Base-by-base conservation (phyloP, 805 yeast species). In the Candida andamanensis region DNA sequence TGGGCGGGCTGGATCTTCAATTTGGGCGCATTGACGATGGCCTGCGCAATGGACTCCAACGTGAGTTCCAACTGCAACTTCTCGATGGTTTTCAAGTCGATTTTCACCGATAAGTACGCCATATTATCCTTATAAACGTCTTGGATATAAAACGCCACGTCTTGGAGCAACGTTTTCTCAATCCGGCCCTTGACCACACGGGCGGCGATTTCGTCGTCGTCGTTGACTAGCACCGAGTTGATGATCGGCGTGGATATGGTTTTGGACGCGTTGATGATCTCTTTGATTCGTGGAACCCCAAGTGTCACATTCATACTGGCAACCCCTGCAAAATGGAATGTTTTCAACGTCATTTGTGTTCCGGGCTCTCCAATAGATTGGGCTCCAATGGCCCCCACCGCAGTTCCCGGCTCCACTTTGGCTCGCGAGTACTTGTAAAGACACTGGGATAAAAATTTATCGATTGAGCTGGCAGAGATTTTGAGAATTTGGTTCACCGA, bases 321-420 rank as follows among this genome's bases (percentile, higher is more conserved):
- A 36, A 92, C 98, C 72, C 98, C 98, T 50, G 98, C 98, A 72
- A 92, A 92, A 71, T 92, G 98, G 85, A 90, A 90, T 47, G 80
- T 75, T 54, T 75, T 75, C 56, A 75, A 72, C 4, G 98, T 92
- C 98, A 92, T 92, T 65, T 92, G 98, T 1, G 98, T 92, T 57
- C 97, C 98, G 15, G 98, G 98, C 55, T 90, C 98, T 65, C 98
- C 98, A 67, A 92, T 92, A 26, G 96, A 85, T 56, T 92, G 98
- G 0, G 98, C 98, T 46, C 97, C 98, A 62, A 92, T 89, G 16
- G 98, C 97, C 45, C 98, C 98, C 34, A 92, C 97, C 2, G 98
- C 98, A 4, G 98, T 92, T 41, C 97, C 98, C 1, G 98, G 98
- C 58, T 92, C 98, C 12, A 92, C 97, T 60, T 80, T 80, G 6